phyloP scores from a whole-genome alignment of 257 asterid species.

The Salvia hispanica region DNA sequence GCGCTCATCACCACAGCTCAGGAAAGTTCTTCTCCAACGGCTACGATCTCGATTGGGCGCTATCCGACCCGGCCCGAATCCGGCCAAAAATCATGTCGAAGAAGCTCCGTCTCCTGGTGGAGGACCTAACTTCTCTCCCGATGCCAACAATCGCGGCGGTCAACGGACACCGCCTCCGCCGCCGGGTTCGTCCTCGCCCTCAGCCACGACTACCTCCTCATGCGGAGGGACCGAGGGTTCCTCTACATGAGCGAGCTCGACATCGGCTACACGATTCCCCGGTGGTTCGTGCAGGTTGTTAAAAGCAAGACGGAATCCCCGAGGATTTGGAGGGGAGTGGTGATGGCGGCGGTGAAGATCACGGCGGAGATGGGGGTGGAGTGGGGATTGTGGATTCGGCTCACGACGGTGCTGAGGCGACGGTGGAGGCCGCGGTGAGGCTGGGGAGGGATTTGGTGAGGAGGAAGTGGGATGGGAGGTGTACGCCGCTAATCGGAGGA shows the following conservation, averaged over 20 bases:
- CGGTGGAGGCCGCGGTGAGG: slow-evolving; percentile 53
- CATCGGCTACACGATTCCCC: slow-evolving; percentile 41
- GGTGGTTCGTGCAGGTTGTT: slow-evolving; percentile 52
- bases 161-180: slow-evolving; percentile 68
- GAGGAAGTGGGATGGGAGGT: slow-evolving; percentile 57
- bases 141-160: slow-evolving; percentile 87
- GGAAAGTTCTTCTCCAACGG: slow-evolving; percentile 81
- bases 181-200: slow-evolving; percentile 57
- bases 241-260: slow-evolving; percentile 75
- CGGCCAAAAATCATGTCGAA: slow-evolving; percentile 41
- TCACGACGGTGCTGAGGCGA: slow-evolving; percentile 48
- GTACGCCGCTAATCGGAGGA: slow-evolving; percentile 48
- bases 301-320: slow-evolving; percentile 47
- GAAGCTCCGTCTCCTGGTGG: slow-evolving; percentile 53
- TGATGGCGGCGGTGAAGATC: slow-evolving; percentile 47
- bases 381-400: slow-evolving; percentile 56
- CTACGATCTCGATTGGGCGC: slow-evolving; percentile 64
- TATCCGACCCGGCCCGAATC: slow-evolving; percentile 25
- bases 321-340: slow-evolving; percentile 52
- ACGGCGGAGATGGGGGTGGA: slow-evolving; percentile 53
- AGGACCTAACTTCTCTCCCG: slow-evolving; percentile 61
- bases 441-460: slow-evolving; percentile 50
- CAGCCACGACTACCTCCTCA: slow-evolving; percentile 60
- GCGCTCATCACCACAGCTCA: slow-evolving; percentile 69
- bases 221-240: slow-evolving; percentile 60